Base-by-base conservation (phyloP, 2,329 filamentous ascomycete genomes). In the Trichoderma polysporum region DNA sequence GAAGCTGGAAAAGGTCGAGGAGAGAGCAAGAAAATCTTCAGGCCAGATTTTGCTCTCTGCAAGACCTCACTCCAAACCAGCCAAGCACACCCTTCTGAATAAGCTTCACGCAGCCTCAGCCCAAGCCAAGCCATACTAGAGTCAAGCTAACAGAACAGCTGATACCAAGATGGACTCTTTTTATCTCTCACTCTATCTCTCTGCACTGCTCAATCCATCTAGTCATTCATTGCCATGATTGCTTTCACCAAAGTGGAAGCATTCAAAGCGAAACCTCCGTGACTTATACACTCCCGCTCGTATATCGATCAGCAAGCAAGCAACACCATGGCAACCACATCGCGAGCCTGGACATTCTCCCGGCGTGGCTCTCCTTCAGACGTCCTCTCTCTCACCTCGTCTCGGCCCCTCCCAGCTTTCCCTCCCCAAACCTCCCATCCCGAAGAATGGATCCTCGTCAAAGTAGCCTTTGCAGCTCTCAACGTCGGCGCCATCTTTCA, bases 401-500 rank as follows among this genome's bases (percentile, higher is more conserved):
- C 70, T 3, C 68, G 68, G 0, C 71, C 73, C 1, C 56, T 68
- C 1, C 75, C 76, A 1, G 66, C 71, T 0, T 70, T 77, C n/a
- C 1, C 75, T 3, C 75, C 76, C 10, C 71, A 73, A 52, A 71
- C 68, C 3, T 70, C 75, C 6, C 13, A 35, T 5, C 72, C 74
- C 8, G 75, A 76, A 37, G 75, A 78, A 71, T 79, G 77, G 77
- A 68, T 83, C 33, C 70, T 81, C 33, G 71, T 83, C 66, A 78
- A 76, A 58, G 72, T 80, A n/a, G 76, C 78, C 63, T 79, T 81
- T 64, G 80, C 78, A 4, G 80, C 79, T 15, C 80, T 84, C 66
- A 84, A 83, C 68, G 79, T 80, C 4, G 80, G 80, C 35, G 78
- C 79, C 63, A 76, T 78, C 39, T 77, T 81, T 53, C 75, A 79